Evolutionary conservation across 2,329 filamentous ascomycete genomes (phyloP), one percentile per base, ranked within the genome.

Genomic region (Eutypa lata): DNA sequence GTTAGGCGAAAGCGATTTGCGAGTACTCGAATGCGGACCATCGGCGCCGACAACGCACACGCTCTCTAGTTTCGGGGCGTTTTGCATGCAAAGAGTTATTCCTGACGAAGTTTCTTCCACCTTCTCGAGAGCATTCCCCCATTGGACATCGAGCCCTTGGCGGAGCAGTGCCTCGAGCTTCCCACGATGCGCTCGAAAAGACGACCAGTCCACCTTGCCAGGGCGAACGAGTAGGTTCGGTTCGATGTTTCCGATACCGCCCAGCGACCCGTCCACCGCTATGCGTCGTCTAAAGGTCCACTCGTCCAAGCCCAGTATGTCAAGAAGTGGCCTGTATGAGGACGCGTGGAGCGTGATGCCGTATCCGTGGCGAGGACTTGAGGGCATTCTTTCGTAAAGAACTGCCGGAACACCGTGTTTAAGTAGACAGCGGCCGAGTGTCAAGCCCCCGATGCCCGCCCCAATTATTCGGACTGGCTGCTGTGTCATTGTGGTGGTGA

Each of bases 1-100:
- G 31, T 43, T 26, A 8, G 50, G 42, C 3, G 22, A 19, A 3
- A 44, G 46, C 16, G 22, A 40, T 8, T 43, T 19, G 37, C 46
- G 50, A n/a, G 22, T 48, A 11, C 13, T 21, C 14, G 50, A 52
- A 18, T 48, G 50, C 7, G 46, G 45, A 11, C 50, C 50, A n/a
- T 49, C 50, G 31, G 19, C 46, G 13, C 50, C 37, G 18, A 49
- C 31, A 37, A 31, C 6, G 26, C 47, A 40, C n/a, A 13, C 18
- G 19, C 28, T 49, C 33, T 49, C n/a, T 38, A 49, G 19, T 38
- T 22, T 38, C 18, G 38, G 18, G 33, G 14, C 35, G 21, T 26
- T 24, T 13, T 49, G 28, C 18, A 49, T 16, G 21, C 13, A 16
- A 19, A 49, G 35, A 16, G n/a, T 14, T 7, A 38, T n/a, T 18